phyloP scores from a whole-genome alignment of 225 moss, liverwort and hornwort genomes.

The Thuidium tamariscinum region DNA sequence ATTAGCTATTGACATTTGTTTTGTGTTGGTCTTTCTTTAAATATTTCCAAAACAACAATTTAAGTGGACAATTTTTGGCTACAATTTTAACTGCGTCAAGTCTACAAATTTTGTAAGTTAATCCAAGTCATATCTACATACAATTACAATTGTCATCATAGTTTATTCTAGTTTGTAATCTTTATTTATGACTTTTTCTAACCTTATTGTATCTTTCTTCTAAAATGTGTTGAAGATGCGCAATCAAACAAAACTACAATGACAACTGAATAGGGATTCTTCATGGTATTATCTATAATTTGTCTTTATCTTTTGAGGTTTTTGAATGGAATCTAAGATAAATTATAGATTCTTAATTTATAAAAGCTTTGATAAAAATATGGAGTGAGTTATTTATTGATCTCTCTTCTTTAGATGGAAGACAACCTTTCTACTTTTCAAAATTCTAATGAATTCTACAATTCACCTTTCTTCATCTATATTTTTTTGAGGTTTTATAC shows the following conservation, averaged over 20 bases:
- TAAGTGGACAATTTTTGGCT: not conserved
- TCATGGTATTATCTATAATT: not conserved
- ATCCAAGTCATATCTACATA: not conserved
- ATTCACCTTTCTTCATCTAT: not conserved
- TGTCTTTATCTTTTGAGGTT: not conserved
- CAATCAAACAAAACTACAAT: not conserved
- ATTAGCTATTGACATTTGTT: fast-evolving
- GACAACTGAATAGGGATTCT: too few species aligned
- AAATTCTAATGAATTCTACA: not conserved
- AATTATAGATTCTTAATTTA: fast-evolving
- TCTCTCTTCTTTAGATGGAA: fast-evolving
- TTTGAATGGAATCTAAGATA: too few species aligned
- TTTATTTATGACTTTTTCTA: not conserved
- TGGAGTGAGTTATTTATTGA: not conserved
- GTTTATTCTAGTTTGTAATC: not conserved
- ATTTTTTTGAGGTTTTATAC: not conserved
- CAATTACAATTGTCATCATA: not conserved
- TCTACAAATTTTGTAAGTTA: not conserved
- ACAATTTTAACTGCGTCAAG: not conserved
- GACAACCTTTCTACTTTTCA: not conserved
- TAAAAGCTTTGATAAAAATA: not conserved
- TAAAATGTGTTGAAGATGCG: not conserved
- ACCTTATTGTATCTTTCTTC: not conserved
- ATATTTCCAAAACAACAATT: not conserved
- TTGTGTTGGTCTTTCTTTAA: not conserved